A percentile compares a stretch with the other conserved stretches of the same genome.
Evolutionary conservation across 2,329 filamentous ascomycete species (phyloP).

Genomic region (Colletotrichum tabaci): DNA sequence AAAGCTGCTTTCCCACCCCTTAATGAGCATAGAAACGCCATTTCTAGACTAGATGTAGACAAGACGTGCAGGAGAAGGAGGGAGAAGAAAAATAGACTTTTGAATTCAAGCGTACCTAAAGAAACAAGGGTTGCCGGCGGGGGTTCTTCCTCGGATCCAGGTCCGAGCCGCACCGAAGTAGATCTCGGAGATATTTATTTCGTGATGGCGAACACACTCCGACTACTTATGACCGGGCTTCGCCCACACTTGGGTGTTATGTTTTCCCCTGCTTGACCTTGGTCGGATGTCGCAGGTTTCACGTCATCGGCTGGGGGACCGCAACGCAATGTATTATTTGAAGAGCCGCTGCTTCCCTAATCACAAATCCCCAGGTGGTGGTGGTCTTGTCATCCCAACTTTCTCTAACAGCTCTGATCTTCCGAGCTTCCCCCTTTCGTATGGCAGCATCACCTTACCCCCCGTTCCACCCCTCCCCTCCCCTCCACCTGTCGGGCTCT

Average conservation of each 20-base stretch:
- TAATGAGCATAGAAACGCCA: slow-evolving; percentile 13
- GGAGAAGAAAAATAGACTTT: slow-evolving; percentile 34
- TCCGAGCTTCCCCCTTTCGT: neutral
- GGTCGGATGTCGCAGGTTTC: neutral
- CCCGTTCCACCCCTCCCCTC: neutral
- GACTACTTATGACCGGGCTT: slow-evolving; percentile 6
- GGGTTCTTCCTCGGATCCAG: neutral
- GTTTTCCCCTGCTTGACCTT: neutral
- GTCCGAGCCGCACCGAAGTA: slow-evolving; percentile 18
- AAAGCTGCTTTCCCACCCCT: neutral
- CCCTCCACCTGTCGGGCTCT: neutral
- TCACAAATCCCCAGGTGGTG: neutral
- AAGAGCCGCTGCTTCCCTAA: slow-evolving; percentile 19
- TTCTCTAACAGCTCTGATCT: neutral
- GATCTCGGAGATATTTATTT: slow-evolving; percentile 14
- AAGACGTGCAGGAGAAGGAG: slow-evolving; percentile 12
- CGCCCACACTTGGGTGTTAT: neutral
- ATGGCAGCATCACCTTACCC: neutral
- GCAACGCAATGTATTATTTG: neutral
- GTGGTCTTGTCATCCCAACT: neutral
- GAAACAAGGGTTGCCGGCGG: too few relatives aligned
- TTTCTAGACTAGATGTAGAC: slow-evolving; percentile 33
- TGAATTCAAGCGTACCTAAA: slow-evolving; percentile 20
- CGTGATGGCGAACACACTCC: neutral
- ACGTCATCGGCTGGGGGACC: neutral